phyloP scores from a whole-genome alignment of 306 rosid species.

The Quillaja saponaria region DNA sequence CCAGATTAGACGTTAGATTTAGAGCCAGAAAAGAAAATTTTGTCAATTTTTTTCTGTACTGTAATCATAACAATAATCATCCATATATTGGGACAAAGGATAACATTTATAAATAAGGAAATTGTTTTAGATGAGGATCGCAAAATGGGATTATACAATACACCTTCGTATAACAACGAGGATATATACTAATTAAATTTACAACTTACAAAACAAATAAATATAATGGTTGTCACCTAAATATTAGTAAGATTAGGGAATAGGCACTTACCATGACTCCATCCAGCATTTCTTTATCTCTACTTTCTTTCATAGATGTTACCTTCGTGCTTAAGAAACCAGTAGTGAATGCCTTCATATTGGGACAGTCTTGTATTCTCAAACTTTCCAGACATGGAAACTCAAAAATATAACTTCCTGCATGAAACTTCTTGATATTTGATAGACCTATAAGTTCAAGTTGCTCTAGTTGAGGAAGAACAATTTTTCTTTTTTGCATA shows the following conservation, averaged over 20 bases:
- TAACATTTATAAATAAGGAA: no score
- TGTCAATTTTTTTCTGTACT: no score
- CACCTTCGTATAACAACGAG: no score
- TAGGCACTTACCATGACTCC: not conserved
- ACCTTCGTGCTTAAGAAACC: not conserved
- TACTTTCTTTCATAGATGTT: not conserved
- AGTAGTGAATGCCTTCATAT: not conserved
- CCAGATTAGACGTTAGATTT: no score
- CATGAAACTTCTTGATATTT: slow-evolving; percentile 2
- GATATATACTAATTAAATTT: no score
- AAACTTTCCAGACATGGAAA: not conserved
- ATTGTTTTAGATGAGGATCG: no score
- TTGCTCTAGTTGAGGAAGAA: not conserved
- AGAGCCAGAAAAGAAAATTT: no score
- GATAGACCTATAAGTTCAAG: not conserved
- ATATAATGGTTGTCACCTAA: not conserved
- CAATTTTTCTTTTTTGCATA: not conserved
- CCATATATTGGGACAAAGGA: no score
- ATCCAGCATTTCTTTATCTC: accelerated
- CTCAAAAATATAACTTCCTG: not conserved
- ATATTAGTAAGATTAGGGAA: not conserved
- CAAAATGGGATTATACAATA: no score
- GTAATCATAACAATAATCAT: no score
- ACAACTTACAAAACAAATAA: no score
- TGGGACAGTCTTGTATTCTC: accelerated